Evolutionary conservation across 768 basidiomycete genomes (phyloP).

Genomic region (Calocera cornea): DNA sequence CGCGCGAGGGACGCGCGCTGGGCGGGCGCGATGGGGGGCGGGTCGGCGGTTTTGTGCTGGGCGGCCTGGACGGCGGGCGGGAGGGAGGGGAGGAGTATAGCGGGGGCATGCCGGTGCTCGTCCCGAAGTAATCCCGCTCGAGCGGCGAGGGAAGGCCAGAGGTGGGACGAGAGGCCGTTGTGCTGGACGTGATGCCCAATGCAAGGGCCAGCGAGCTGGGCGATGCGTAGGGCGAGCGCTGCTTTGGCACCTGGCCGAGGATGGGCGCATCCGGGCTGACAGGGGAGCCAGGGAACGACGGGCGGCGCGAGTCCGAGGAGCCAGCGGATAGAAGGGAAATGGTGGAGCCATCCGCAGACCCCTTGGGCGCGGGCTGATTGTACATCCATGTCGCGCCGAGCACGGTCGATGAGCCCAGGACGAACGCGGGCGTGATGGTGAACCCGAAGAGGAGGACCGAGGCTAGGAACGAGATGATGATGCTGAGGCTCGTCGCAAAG

Average conservation of each 20-base stretch:
- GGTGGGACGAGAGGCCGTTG: neutral
- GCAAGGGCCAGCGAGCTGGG: conserved; percentile 1
- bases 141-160: conserved; percentile 4
- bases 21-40: neutral
- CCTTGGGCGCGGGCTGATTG: conserved; percentile 44
- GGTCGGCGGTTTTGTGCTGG: conserved; percentile 1
- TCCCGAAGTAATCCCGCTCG: neutral
- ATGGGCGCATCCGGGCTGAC: conserved; percentile 42
- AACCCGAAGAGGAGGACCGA: conserved; percentile 85
- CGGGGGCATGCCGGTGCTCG: neutral
- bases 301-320: conserved; percentile 42
- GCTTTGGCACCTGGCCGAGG: conserved; percentile 40
- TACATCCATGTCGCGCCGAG: conserved; percentile 85
- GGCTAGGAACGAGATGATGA: conserved; percentile 87
- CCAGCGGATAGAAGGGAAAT: neutral
- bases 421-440: conserved; percentile 70
- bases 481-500: conserved; percentile 87
- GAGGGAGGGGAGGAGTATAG: neutral
- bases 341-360: neutral
- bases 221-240: conserved; percentile 10
- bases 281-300: conserved; percentile 32
- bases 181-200: conserved; percentile 1
- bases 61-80: neutral
- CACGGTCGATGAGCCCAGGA: conserved; percentile 71
- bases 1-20: conserved; percentile 1